Conservation (phyloP, 1,139 yeast species). For the Nadsonia starkeyi-henricii region DNA sequence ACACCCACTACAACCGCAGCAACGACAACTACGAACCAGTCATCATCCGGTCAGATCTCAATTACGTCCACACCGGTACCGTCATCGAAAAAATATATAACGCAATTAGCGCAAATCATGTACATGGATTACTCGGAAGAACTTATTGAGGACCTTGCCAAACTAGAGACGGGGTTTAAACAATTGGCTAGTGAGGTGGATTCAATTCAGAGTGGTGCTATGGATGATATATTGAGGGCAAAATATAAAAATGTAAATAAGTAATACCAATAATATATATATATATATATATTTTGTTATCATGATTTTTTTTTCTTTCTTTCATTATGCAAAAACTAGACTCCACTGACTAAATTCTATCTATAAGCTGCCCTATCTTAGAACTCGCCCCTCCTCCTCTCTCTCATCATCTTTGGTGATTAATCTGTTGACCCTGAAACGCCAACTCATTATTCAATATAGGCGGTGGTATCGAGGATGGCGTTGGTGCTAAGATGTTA, state of each 20-base stretch:
- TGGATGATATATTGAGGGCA: background rate
- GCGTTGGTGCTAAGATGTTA: background rate
- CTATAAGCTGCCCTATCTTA: too few relatives aligned
- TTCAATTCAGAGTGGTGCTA: background rate
- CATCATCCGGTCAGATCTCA: too few relatives aligned
- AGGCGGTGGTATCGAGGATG: constrained; percentile 3
- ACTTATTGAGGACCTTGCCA: background rate
- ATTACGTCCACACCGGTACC: too few relatives aligned
- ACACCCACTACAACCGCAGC: background rate
- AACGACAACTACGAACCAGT: background rate
- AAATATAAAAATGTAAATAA: too few relatives aligned
- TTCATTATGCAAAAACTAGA: too few relatives aligned
- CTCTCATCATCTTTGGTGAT: background rate
- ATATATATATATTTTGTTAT: too few relatives aligned
- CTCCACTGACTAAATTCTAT: too few relatives aligned
- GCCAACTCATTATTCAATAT: constrained; percentile 1
- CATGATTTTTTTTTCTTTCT: too few relatives aligned
- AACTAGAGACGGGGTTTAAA: background rate
- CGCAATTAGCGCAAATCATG: background rate
- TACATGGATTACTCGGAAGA: background rate
- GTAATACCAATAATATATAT: too few relatives aligned
- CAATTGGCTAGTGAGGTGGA: background rate
- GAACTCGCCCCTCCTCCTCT: too few relatives aligned
- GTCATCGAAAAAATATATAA: too few relatives aligned
- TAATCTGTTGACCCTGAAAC: background rate